These are phyloP conservation scores for Cercis canadensis DNA, from an alignment of 306 rosid genomes.

Conservation along the genomic window DNA sequence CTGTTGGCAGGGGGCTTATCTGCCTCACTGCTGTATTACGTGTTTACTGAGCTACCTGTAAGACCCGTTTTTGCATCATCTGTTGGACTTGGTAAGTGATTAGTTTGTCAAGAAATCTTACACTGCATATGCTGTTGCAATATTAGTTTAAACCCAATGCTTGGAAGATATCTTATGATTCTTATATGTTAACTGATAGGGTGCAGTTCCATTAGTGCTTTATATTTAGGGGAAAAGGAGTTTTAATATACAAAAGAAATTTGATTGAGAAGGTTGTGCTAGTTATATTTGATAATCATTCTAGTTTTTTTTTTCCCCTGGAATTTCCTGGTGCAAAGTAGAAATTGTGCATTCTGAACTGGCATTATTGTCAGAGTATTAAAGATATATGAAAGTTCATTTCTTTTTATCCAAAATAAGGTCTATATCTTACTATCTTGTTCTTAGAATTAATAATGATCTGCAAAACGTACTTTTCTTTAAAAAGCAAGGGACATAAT, in stretches of 20 bases:
- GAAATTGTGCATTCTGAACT: no score
- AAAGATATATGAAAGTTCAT: no score
- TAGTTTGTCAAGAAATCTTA: conserved; percentile 13
- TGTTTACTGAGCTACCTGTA: conserved; percentile 71
- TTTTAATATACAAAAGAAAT: not conserved
- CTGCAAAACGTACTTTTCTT: no score
- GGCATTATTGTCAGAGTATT: no score
- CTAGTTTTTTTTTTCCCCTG: no score
- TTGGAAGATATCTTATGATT: conserved; percentile 2
- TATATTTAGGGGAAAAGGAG: not conserved
- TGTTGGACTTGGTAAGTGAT: conserved; percentile 83
- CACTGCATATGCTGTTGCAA: not conserved
- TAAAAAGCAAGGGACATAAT: no score
- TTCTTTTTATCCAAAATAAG: no score
- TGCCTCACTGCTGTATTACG: conserved; percentile 64
- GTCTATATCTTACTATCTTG: no score
- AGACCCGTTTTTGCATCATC: conserved; percentile 90
- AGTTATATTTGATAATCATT: not conserved
- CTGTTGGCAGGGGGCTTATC: conserved; percentile 88
- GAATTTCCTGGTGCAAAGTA: no score
- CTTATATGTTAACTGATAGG: not conserved
- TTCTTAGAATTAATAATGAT: no score
- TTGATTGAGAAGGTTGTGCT: not conserved
- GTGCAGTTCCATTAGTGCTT: conserved; percentile 24
- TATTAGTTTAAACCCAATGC: not conserved